Base-by-base conservation (phyloP, 2,329 filamentous ascomycete genomes). In the Fusarium pilosicola region DNA sequence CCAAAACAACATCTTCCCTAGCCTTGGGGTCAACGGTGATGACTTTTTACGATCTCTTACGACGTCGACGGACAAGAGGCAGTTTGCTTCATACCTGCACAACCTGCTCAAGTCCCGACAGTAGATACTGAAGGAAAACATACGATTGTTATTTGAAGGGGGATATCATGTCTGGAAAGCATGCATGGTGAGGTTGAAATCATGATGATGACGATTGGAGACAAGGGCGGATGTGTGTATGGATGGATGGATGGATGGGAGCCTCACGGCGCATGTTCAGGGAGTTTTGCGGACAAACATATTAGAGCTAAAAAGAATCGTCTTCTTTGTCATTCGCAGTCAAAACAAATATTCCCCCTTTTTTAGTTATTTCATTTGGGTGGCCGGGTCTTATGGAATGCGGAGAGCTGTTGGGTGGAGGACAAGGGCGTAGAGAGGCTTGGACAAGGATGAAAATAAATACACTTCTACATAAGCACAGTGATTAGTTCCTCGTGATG, bases 71-170 rank as follows among this genome's bases (percentile, higher is more conserved):
- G 90, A 92, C 75, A 88, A 87, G 73, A 92, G 91, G 75, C 84
- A 84, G 0, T 90, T 94, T 66, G 87, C 90, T 24, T 86, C 86
- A 46, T 95, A 94, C 77, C 83, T 95, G 51, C 86, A 88, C 73
- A 85, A 84, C 17, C 84, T 92, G 46, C 77, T 90, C 60, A 90
- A 87, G 80, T 84, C 78, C 72, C 80, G 86, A 62, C 77, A 80
- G 68, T 81, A 79, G 66, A 65, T 28, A 52, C 36, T 48, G 41
- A 61, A 26, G 46, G 54, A 67, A 4, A 54, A 62, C 34, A 68
- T 45, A 56, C 26, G 56, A 51, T 59, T 45, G 20, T n/a, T 55
- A 34, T 62, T 60, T 57, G 24, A 51, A 62, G 51, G 59, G 59
- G 57, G 52, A 13, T 24, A 20, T 30, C 59, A 54, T 45, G 56